Evolutionary conservation across 164 flowering plant species (phyloP), one percentile per base, ranked within the genome.

Genomic region (Taxillus chinensis): DNA sequence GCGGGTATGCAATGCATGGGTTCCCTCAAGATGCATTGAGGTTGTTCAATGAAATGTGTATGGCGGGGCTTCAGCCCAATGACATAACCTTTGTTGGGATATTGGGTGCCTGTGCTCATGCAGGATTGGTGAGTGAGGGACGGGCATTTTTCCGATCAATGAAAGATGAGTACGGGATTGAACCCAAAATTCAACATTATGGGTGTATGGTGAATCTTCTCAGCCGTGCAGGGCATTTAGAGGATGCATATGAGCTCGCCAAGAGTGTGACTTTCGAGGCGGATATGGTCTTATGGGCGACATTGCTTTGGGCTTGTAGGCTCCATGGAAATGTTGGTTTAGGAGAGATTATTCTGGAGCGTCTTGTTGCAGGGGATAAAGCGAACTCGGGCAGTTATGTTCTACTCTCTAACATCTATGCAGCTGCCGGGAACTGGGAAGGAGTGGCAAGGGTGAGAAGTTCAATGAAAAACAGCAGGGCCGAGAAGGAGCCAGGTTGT

Each of bases 191-290:
- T 46, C 92, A 91, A 76, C 97, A 91, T 71, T 91, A 85, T 64
- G 96, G 93, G 4, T 91, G 97, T 60, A 83, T 91, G 89, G 85
- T 91, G 3, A 84, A 89, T 75, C 91, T 91, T 49, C 84, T 91
- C 2, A 81, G 93, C 41, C 86, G 89, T 12, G 89, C 90, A 4
- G 87, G 96, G 52, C 62, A 70, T 13, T 52, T 85, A 38, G 79
- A 91, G 27, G 84, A 83, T 67, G 90, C 95, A 3, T 85, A 82
- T 61, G 71, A 77, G 17, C 83, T 91, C 46, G 77, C 83, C 10
- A 83, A 70, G 69, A 67, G 48, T 68, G 81, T 87, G 88, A 48
- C 59, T 1, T 75, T 78, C 14, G 82, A 81, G 3, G 73, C 88
- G 1, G 87, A 88, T 66, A 71, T 77, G 12, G 78, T 86, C 41